Evolutionary conservation across 1,284 basidiomycete genomes (phyloP).

Genomic region (Hemileia vastatrix): DNA sequence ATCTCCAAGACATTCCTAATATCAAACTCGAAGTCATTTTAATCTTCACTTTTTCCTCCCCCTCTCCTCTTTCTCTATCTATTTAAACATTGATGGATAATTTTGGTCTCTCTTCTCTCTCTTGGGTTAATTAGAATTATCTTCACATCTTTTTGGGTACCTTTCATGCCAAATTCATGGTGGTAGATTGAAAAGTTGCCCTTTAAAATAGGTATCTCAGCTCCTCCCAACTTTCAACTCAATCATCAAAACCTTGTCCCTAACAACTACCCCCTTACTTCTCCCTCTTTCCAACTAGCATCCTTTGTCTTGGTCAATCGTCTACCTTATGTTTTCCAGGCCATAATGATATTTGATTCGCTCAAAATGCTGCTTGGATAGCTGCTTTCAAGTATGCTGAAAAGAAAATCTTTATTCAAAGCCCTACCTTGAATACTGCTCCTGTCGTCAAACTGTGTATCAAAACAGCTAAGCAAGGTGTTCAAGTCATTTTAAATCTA

Average conservation of each 20-base stretch:
- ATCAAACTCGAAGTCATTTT: conserved; percentile 56
- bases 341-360: conserved; percentile 54
- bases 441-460: conserved; percentile 60
- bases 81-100: conserved; percentile 40
- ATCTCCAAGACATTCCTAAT: conserved; percentile 54
- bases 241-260: no score
- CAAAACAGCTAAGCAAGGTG: conserved; percentile 58
- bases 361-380: conserved; percentile 67
- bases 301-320: conserved; percentile 67
- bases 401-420: conserved; percentile 64
- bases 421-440: conserved; percentile 63
- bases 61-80: conserved; percentile 1
- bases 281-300: conserved; percentile 47
- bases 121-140: conserved; percentile 30
- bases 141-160: conserved; percentile 51
- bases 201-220: conserved; percentile 56
- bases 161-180: conserved; percentile 67
- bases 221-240: conserved; percentile 29
- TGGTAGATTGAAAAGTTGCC: conserved; percentile 63
- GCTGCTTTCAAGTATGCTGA: conserved; percentile 60
- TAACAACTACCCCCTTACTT: conserved; percentile 35
- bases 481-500: conserved; percentile 57
- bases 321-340: conserved; percentile 54
- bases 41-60: conserved; percentile 7
- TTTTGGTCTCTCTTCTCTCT: conserved; percentile 48